Percentiles rank a stretch among this genome's conserved stretches.
These are phyloP conservation scores for Aspergillus ustus DNA, from an alignment of 2,329 filamentous ascomycete genomes.

Conservation along the genomic window DNA sequence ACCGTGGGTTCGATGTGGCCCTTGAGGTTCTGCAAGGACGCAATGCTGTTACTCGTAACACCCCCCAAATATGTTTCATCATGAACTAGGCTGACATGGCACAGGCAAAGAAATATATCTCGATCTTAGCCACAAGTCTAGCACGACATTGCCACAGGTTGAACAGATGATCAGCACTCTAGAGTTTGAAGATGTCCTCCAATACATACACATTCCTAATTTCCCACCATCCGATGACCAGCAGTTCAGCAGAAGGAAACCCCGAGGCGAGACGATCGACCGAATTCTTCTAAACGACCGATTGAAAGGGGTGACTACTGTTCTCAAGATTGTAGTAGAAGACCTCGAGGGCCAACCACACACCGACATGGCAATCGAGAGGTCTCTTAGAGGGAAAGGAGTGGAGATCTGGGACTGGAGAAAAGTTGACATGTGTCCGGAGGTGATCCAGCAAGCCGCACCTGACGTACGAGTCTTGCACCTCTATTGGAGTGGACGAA, in stretches of 20 bases:
- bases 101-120: no score
- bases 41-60: no score
- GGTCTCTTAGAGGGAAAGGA: not conserved
- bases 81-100: no score
- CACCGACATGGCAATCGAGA: not conserved
- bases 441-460: not conserved
- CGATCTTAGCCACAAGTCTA: no score
- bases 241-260: not conserved
- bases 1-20: no score
- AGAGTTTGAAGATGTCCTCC: slow-evolving; percentile 1
- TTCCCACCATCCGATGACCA: not conserved
- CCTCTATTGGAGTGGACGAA: not conserved
- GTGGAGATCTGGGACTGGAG: not conserved
- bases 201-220: not conserved
- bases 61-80: no score
- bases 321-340: not conserved
- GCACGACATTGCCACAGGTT: no score
- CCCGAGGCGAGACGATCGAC: no score
- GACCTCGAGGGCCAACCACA: not conserved
- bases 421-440: not conserved
- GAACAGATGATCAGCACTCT: not conserved
- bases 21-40: no score
- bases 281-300: no score
- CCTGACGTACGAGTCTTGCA: not conserved
- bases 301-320: no score